Conservation (phyloP, 1,139 yeast genomes). For the Kazachstania sp. region DNA sequence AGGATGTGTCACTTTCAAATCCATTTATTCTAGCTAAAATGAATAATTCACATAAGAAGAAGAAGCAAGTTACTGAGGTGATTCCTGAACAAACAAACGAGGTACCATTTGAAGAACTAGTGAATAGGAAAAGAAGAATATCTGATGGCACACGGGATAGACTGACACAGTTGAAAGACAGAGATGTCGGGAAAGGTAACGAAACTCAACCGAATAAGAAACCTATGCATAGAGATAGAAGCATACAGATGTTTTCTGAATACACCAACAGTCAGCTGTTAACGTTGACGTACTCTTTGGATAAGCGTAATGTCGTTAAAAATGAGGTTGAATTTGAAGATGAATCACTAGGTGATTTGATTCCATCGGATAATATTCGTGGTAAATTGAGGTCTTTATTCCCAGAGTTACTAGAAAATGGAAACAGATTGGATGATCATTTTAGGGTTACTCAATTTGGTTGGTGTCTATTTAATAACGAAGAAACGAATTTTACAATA, state of each 20-base stretch:
- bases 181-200: no score
- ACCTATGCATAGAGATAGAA: not conserved
- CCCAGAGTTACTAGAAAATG: not conserved
- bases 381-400: not conserved
- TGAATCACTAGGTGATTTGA: not conserved
- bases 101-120: not conserved
- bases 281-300: not conserved
- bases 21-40: conserved; percentile 28
- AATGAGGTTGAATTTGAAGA: not conserved
- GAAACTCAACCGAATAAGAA: no score
- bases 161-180: not conserved
- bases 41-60: conserved; percentile 6
- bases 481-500: not conserved
- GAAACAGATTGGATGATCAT: not conserved
- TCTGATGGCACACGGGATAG: not conserved
- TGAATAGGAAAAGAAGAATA: not conserved
- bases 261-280: conserved; percentile 11
- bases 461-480: not conserved
- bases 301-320: not conserved
- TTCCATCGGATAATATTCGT: not conserved
- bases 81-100: not conserved
- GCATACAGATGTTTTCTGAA: conserved; percentile 13
- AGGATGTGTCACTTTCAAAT: conserved; percentile 24
- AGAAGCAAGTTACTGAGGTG: not conserved
- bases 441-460: not conserved